Evolutionary conservation across 163 green algal genomes (phyloP).

Genomic region (Botryococcus braunii): DNA sequence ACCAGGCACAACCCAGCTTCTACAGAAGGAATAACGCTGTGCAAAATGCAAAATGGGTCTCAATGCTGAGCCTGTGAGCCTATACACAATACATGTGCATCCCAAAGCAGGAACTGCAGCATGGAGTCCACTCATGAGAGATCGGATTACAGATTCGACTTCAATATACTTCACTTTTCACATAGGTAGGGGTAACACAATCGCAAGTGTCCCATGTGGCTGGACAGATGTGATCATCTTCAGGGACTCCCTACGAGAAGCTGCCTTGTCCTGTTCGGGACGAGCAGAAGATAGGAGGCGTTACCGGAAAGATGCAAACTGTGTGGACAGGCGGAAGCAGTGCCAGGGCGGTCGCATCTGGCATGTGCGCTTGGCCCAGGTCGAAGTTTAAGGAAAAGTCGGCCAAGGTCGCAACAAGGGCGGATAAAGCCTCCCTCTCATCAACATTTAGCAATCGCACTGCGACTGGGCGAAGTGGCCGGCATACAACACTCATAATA

Average conservation of each 20-base stretch:
- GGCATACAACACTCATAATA: slow-evolving; percentile 35
- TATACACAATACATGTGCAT: no score
- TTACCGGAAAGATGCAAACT: slow-evolving; percentile 7
- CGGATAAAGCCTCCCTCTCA: slow-evolving; percentile 35
- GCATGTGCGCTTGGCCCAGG: slow-evolving; percentile 10
- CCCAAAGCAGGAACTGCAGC: no score
- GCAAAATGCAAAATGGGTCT: no score
- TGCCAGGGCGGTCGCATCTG: slow-evolving; percentile 18
- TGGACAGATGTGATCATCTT: not conserved
- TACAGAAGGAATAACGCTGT: no score
- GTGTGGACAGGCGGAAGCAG: slow-evolving; percentile 50
- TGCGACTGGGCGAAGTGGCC: slow-evolving; percentile 42
- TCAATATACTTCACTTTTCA: not conserved
- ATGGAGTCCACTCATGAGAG: no score
- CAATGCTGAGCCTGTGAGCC: no score
- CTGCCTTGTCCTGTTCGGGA: not conserved
- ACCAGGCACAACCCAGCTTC: no score
- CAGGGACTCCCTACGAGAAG: not conserved
- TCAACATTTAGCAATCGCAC: slow-evolving; percentile 43
- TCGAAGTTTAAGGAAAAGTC: slow-evolving; percentile 49
- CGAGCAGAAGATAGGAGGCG: not conserved
- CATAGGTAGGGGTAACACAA: not conserved
- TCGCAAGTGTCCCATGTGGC: not conserved
- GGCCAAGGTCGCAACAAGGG: slow-evolving; percentile 44
- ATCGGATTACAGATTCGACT: no score